Conservation (phyloP, 2,329 filamentous ascomycete genomes). For the Sporothrix curviconia region DNA sequence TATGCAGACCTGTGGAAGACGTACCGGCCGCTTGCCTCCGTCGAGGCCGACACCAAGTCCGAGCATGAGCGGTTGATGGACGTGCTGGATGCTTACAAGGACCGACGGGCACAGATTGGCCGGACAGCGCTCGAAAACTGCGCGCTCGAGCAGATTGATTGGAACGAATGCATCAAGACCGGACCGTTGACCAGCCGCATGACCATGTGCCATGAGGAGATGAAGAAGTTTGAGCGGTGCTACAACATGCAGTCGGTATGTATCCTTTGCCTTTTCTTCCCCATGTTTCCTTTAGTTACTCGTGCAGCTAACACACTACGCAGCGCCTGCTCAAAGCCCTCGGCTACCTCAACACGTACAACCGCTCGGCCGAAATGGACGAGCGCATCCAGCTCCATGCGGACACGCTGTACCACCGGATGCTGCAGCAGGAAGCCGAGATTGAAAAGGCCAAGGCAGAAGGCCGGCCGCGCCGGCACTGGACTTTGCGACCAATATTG, state of each 20-base stretch:
- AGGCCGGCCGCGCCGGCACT: conserved; percentile 45
- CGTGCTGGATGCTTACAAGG: conserved; percentile 78
- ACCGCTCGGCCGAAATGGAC: conserved; percentile 61
- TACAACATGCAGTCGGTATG: conserved; percentile 78
- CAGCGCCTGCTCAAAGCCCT: conserved; percentile 84
- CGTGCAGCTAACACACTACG: background rate
- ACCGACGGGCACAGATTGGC: conserved; percentile 70
- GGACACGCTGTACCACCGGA: conserved; percentile 79
- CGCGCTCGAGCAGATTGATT: conserved; percentile 74
- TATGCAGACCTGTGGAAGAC: conserved; percentile 87
- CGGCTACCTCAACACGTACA: conserved; percentile 69
- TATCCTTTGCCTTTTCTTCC: background rate
- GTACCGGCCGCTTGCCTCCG: conserved; percentile 65
- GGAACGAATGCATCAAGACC: conserved; percentile 72
- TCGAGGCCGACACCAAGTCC: conserved; percentile 63
- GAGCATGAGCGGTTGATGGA: conserved; percentile 76
- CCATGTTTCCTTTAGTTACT: background rate
- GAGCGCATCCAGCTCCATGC: conserved; percentile 95
- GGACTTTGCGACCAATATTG: conserved; percentile 36
- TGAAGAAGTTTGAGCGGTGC: conserved; percentile 73
- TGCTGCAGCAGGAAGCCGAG: conserved; percentile 72
- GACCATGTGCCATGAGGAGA: conserved; percentile 76
- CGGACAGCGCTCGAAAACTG: conserved; percentile 88
- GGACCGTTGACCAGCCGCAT: conserved; percentile 62
- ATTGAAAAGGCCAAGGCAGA: conserved; percentile 63